phyloP scores from a whole-genome alignment of 2,329 filamentous ascomycete species.

The Xylariaceae sp. region DNA sequence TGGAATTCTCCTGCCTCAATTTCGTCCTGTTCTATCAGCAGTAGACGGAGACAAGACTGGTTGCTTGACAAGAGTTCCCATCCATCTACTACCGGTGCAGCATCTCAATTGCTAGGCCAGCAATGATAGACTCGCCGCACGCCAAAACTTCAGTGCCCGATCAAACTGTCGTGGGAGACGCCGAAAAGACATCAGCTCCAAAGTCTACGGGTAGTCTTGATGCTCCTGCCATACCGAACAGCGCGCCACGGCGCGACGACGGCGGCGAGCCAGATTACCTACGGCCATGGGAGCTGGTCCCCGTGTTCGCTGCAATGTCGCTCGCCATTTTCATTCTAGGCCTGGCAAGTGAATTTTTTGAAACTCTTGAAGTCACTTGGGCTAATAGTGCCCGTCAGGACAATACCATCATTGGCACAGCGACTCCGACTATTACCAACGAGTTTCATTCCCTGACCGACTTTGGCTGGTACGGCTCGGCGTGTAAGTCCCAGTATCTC shows the following conservation, averaged over 20 bases:
- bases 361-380: not conserved
- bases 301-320: conserved; percentile 9
- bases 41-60: not conserved
- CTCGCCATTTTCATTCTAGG: conserved; percentile 13
- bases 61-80: not conserved
- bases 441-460: conserved; percentile 19
- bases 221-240: not conserved
- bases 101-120: not conserved
- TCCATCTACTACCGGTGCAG: not conserved
- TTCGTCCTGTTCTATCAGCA: not conserved
- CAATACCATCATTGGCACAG: conserved; percentile 20
- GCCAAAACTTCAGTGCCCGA: not conserved
- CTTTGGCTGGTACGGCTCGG: conserved; percentile 20
- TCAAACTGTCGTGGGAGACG: too few relatives aligned
- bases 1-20: not conserved
- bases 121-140: not conserved
- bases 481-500: conserved; percentile 7
- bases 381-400: conserved; percentile 8
- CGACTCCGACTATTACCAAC: conserved; percentile 19
- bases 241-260: not conserved
- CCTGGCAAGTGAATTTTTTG: conserved; percentile 1
- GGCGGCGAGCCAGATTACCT: conserved; percentile 5
- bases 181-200: not conserved
- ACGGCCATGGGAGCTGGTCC: conserved; percentile 4
- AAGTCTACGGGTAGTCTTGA: not conserved